Conservation (phyloP, 495 filamentous ascomycete species). For the Aspergillus cristatus region DNA sequence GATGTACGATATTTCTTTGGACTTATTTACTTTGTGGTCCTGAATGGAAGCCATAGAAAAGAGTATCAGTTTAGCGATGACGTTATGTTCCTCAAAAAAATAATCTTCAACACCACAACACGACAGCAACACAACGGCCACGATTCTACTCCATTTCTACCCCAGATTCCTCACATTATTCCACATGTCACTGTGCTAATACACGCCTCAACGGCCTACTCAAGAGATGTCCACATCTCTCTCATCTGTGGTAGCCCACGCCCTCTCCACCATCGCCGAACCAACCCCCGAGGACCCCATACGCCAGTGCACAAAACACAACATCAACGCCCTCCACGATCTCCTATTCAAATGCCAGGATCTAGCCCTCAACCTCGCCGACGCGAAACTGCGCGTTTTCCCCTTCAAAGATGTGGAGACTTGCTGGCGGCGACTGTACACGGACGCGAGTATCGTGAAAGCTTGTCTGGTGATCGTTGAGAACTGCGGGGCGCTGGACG, state of each 20-base stretch:
- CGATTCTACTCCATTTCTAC: too few relatives aligned
- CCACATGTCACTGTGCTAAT: too few relatives aligned
- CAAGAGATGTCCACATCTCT: slow-evolving; percentile 4
- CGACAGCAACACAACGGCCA: too few relatives aligned
- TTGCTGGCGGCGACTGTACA: slow-evolving; percentile 72
- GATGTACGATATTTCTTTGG: too few relatives aligned
- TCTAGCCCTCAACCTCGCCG: slow-evolving; percentile 32
- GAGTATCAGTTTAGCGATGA: too few relatives aligned
- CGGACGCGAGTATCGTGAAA: slow-evolving; percentile 64
- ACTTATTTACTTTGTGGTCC: too few relatives aligned
- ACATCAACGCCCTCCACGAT: slow-evolving; percentile 12
- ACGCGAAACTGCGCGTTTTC: slow-evolving; percentile 63
- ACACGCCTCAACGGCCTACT: too few relatives aligned
- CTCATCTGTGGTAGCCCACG: slow-evolving; percentile 8
- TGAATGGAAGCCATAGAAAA: too few relatives aligned
- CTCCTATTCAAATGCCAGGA: slow-evolving; percentile 28
- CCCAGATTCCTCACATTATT: too few relatives aligned
- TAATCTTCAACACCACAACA: too few relatives aligned
- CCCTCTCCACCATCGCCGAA: slow-evolving; percentile 22
- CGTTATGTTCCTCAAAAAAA: too few relatives aligned
- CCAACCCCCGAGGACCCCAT: slow-evolving; percentile 33
- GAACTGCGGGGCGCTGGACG: slow-evolving; percentile 8
- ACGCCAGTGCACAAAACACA: slow-evolving; percentile 24
- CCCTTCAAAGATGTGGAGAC: slow-evolving; percentile 64
- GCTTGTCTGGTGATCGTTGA: slow-evolving; percentile 32